Percentiles rank a stretch among this genome's conserved stretches.
Evolutionary conservation across 345 rosid species (phyloP).

Genomic region (Lepidium aucheri): DNA sequence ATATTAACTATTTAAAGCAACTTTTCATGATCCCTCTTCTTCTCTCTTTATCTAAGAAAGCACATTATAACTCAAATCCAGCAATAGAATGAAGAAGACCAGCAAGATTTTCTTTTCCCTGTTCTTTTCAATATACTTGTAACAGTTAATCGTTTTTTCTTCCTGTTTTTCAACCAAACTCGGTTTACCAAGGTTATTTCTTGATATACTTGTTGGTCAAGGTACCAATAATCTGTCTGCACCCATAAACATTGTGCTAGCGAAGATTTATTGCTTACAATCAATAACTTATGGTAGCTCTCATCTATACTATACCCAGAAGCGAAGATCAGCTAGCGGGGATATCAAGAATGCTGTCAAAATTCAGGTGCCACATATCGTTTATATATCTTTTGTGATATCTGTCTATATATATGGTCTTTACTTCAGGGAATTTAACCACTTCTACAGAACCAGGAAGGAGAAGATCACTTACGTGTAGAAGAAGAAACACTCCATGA

Average conservation of each 20-base stretch:
- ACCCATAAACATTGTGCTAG: background rate
- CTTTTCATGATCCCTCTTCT: background rate
- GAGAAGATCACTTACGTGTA: background rate
- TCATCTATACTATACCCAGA: background rate
- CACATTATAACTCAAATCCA: background rate
- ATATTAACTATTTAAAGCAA: background rate
- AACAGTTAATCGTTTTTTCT: background rate
- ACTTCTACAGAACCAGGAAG: conserved; percentile 9
- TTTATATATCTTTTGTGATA: background rate
- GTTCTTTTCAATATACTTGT: background rate
- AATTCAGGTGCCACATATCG: background rate
- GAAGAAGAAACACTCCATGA: conserved; percentile 9
- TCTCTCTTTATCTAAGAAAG: background rate
- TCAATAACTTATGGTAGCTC: background rate
- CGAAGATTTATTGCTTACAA: background rate
- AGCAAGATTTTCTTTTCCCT: background rate
- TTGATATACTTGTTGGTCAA: background rate
- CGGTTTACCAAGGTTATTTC: background rate
- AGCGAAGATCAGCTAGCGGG: conserved; percentile 5
- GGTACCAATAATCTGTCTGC: background rate
- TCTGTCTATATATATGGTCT: background rate
- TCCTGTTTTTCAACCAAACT: background rate
- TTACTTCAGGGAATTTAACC: background rate
- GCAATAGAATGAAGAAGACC: conserved; percentile 8
- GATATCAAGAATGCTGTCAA: background rate